phyloP scores from a whole-genome alignment of 108 stramenopile genomes.

The Skeletonema marinoi region DNA sequence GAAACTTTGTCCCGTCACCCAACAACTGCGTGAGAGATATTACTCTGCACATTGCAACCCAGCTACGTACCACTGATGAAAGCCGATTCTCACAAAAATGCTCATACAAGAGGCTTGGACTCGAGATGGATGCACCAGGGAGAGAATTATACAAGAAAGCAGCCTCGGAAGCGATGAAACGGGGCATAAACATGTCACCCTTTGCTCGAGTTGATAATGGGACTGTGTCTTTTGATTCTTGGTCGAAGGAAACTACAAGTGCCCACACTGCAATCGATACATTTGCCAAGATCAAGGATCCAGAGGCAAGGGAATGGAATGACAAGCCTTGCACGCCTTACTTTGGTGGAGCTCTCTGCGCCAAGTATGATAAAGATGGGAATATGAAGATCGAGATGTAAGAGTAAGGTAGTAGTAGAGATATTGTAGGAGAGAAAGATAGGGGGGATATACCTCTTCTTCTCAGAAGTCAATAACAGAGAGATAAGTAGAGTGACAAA shows the following conservation, averaged over 20 bases:
- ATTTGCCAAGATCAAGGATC: slow-evolving; percentile 47
- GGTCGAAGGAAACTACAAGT: slow-evolving; percentile 41
- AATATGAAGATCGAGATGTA: not conserved
- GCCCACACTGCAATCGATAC: slow-evolving; percentile 44
- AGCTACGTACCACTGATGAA: slow-evolving; percentile 24
- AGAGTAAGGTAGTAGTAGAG: not conserved
- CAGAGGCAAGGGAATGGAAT: slow-evolving; percentile 53
- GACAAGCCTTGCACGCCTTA: slow-evolving; percentile 41
- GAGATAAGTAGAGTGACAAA: no score
- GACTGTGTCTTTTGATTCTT: slow-evolving; percentile 30
- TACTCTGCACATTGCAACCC: slow-evolving; percentile 28
- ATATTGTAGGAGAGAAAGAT: no score
- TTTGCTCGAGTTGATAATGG: slow-evolving; percentile 56
- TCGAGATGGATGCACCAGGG: slow-evolving; percentile 52
- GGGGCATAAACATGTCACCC: slow-evolving; percentile 48
- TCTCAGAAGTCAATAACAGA: no score
- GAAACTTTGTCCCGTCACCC: slow-evolving; percentile 32
- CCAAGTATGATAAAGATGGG: slow-evolving; percentile 55
- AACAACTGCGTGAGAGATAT: slow-evolving; percentile 43
- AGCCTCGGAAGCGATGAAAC: slow-evolving; percentile 13
- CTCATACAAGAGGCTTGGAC: slow-evolving; percentile 46
- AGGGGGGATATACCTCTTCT: not conserved
- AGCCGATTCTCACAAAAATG: slow-evolving; percentile 43
- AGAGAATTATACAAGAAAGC: slow-evolving; percentile 40
- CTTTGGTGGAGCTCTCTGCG: slow-evolving; percentile 54